Conservation (phyloP, 176 grass and related monocot species). For the Triticum monococcum region DNA sequence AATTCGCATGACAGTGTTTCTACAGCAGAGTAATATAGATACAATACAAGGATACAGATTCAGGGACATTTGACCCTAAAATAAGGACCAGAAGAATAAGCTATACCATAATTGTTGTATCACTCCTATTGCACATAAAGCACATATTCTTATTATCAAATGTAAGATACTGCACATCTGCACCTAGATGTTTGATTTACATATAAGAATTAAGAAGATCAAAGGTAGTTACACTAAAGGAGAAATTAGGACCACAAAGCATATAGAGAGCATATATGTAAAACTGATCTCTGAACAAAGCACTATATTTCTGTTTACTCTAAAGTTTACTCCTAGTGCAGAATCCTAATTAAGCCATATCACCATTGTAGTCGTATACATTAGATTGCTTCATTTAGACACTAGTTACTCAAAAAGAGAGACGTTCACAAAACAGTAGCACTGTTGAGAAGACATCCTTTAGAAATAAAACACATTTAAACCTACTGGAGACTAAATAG, state of each 20-base stretch:
- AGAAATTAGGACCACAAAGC: background rate
- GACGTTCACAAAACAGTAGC: background rate
- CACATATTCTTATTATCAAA: conserved; percentile 13
- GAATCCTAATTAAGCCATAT: background rate
- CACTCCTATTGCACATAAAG: background rate
- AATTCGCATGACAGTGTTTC: background rate
- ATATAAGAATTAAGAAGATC: background rate
- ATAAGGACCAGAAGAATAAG: background rate
- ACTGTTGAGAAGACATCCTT: background rate
- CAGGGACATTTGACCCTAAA: background rate
- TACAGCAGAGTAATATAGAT: background rate
- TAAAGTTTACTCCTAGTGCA: background rate
- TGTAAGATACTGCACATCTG: background rate
- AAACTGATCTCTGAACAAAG: background rate
- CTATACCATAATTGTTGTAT: background rate
- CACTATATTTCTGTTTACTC: background rate
- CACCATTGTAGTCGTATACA: background rate
- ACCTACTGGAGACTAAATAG: background rate
- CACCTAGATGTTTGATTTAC: background rate
- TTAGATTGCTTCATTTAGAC: background rate
- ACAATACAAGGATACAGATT: background rate
- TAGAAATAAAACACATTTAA: background rate
- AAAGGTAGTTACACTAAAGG: background rate
- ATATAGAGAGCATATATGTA: background rate
- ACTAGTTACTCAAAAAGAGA: background rate